Conservation (phyloP, 768 basidiomycete genomes). For the Psilocybe azurescens region DNA sequence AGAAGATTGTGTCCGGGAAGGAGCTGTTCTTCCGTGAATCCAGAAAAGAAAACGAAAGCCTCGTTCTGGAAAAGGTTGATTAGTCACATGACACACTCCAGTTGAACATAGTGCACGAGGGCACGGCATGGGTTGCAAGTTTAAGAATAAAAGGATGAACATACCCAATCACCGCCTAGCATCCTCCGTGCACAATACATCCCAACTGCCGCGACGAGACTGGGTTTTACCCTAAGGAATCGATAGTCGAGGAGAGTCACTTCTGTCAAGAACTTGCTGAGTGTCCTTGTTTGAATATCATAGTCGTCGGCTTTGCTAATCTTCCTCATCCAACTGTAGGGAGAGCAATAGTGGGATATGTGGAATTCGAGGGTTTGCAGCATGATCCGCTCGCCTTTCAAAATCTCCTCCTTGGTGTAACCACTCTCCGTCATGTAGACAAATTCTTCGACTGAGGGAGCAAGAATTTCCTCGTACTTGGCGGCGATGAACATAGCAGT, state of each 20-base stretch:
- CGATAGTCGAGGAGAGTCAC: conserved; percentile 92
- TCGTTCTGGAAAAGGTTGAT: conserved; percentile 66
- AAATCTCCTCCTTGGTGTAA: conserved; percentile 93
- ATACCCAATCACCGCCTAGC: conserved; percentile 96
- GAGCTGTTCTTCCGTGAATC: conserved; percentile 89
- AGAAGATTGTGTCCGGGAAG: conserved; percentile 81
- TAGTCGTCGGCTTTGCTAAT: conserved; percentile 99
- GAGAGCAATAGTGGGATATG: conserved; percentile 97
- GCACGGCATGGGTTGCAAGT: conserved; percentile 13
- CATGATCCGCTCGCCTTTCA: conserved; percentile 97
- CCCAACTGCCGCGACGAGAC: conserved; percentile 91
- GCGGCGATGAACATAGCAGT: conserved; percentile 99
- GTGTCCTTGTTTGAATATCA: conserved; percentile 95
- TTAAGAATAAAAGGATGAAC: conserved; percentile 40
- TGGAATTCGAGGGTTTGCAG: conserved; percentile 95
- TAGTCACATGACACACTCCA: conserved; percentile 41
- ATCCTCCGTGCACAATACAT: conserved; percentile 97
- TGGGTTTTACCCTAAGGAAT: conserved; percentile 93
- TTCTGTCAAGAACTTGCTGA: conserved; percentile 98
- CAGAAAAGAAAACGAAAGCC: conserved; percentile 91
- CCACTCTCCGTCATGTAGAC: conserved; percentile 98
- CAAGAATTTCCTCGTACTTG: conserved; percentile 99
- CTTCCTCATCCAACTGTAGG: conserved; percentile 98
- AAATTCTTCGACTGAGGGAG: conserved; percentile 97
- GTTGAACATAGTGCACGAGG: conserved; percentile 1